Evolutionary conservation across 352 stramenopile species (phyloP), one percentile per base, ranked within the genome.

Genomic region (Phytophthora megakarya): DNA sequence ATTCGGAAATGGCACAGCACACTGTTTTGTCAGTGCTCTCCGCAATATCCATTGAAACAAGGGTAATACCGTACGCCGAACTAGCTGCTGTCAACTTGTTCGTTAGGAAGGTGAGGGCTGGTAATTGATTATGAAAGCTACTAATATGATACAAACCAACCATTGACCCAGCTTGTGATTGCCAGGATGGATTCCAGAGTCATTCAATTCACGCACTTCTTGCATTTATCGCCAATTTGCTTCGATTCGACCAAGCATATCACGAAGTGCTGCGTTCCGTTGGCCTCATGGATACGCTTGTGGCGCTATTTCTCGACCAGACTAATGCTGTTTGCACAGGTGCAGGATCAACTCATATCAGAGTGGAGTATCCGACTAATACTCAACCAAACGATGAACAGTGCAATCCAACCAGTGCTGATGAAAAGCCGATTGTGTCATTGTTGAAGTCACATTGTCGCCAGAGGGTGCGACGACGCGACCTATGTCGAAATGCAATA

Each of bases 371-470:
- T 56, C 80, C 77, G 19, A 86, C 77, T 26, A 84, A 75, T 23
- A 40, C 61, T 16, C 50, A 63, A 46, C 38, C 60, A 8, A 72
- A 51, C 33, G 63, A 37, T 39, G 30, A 58, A 43, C 52, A 40
- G 23, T 43, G 23, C 16, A 51, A 77, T 37, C 54, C 68, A n/a
- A 22, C 62, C 9, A 39, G 38, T 16, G 57, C 80, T 11, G 73
- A 72, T 30, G 80, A 80, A 48, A 66, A 67, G 22, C 65, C 51
- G 35, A 67, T 89, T 16, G 35, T 81, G 32, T 52, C 61, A 23
- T 60, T 78, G n/a, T 38, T 89, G 25, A 70, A 66, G n/a, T 84
- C 77, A 3, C 80, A 89, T 63, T 89, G 80, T 37, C 67, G 73
- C n/a, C 79, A 83, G 65, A 77, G 48, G 15, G 57, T 43, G 10